Base-by-base conservation (phyloP, 768 basidiomycete species). In the Phaeotremella fagi region DNA sequence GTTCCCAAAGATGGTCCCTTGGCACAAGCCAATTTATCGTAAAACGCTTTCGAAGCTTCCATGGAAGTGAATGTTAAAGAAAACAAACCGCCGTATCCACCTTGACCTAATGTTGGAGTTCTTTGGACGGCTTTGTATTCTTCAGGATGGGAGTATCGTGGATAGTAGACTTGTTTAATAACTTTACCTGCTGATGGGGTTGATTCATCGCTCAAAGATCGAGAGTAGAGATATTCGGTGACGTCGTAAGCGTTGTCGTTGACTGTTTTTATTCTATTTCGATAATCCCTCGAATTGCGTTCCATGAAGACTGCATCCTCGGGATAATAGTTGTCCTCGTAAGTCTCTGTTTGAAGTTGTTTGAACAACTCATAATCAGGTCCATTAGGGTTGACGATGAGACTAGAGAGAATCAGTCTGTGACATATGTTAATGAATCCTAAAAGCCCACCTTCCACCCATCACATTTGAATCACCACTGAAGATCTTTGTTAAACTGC, bases 221-320 rank as follows among this genome's bases (percentile, higher is more conserved):
- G 82, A 1, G 82, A 78, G 33, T 78, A 80, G 25, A 99, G 78
- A 70, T 85, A 82, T 50, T 87, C 85, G 73, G 90, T 92, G 52
- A 92, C 78, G 38, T 81, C 81, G 69, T 89, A 84, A 3, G 92
- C 79, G 72, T 94, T 98, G 27, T 74, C 72, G 72, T 98, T 89
- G 74, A 94, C 89, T 48, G 78, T 71, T 50, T 78, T 78, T 60
- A 90, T 80, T 50, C 94, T 88, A 6, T 77, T 78, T 47, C 80
- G 76, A 78, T 94, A 97, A 76, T 95, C 85, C 46, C 94, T 88
- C 16, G 94, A 98, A 76, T 99, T 99, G 61, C 92, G 87, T 71
- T 99, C 94, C 87, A 99, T 87, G 79, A 84, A 94, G 51, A 97
- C 83, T 36, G 88, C 90, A 67, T 99, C 94, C 71, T 91, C 88